Conservation (phyloP, 495 filamentous ascomycete genomes). For the Penicillium antarcticum region DNA sequence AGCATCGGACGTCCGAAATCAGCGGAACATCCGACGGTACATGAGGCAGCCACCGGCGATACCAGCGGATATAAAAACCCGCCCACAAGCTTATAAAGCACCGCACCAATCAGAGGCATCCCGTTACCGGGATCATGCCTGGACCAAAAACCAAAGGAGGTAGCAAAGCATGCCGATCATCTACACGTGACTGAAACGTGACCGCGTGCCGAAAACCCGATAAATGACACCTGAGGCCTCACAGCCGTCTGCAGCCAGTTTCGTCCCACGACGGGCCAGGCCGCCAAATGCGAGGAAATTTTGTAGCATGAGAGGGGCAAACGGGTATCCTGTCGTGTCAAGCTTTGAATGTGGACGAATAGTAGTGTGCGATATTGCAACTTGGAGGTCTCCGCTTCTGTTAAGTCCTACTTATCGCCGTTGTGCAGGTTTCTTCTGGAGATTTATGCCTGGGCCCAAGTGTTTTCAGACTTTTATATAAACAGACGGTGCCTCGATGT, state of each 20-base stretch:
- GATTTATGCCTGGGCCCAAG: neutral
- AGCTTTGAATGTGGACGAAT: neutral
- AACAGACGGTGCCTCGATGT: neutral
- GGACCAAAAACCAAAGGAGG: neutral
- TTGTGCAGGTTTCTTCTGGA: neutral
- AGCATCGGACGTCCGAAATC: neutral
- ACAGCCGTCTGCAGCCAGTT: neutral
- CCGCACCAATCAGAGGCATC: neutral
- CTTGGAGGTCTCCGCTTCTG: neutral
- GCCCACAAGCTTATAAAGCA: no score
- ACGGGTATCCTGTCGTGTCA: neutral
- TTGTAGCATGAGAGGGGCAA: neutral
- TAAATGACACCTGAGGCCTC: neutral
- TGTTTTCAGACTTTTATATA: neutral
- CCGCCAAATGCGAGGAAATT: neutral
- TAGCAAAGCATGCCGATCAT: neutral
- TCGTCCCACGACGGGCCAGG: neutral
- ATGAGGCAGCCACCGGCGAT: neutral
- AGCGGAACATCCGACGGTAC: neutral
- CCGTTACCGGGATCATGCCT: conserved; percentile 2
- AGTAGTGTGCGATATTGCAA: neutral
- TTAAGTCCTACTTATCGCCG: conserved; percentile 4
- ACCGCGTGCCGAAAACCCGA: conserved; percentile 5
- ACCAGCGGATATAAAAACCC: neutral
- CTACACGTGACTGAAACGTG: neutral